These are phyloP conservation scores for Pharnaceum exiguum DNA, from an alignment of 148 eudicot species.

Conservation along the genomic window DNA sequence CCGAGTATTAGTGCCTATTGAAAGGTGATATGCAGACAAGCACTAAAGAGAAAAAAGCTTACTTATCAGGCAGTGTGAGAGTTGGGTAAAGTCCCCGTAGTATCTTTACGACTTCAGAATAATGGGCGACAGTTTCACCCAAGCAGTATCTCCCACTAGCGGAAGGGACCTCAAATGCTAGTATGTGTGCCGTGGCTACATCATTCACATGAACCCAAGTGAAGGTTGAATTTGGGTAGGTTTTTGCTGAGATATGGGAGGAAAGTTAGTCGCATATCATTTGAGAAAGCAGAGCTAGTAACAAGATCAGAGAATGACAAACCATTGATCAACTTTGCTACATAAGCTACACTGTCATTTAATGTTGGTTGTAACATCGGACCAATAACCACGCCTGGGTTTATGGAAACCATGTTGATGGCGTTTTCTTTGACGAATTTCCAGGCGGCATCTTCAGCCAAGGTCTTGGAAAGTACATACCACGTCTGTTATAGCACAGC, in stretches of 20 bases:
- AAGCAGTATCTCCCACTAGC: slow-evolving; percentile 57
- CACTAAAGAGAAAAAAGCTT: slow-evolving; percentile 9
- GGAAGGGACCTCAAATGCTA: slow-evolving; percentile 47
- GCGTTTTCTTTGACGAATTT: too few species aligned
- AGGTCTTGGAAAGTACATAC: too few species aligned
- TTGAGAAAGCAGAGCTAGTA: too few species aligned
- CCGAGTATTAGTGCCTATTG: too few species aligned
- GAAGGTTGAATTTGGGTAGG: slow-evolving; percentile 9
- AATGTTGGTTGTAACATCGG: slow-evolving; percentile 33
- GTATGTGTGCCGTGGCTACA: slow-evolving; percentile 47
- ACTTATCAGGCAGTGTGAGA: slow-evolving; percentile 32
- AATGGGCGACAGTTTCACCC: slow-evolving; percentile 22
- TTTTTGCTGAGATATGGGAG: slow-evolving; percentile 28
- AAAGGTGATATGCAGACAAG: too few species aligned
- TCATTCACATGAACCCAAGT: slow-evolving; percentile 52
- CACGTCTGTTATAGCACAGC: too few species aligned
- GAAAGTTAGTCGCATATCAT: too few species aligned
- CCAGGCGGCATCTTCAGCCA: too few species aligned
- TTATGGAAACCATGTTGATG: slow-evolving; percentile 17
- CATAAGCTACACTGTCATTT: slow-evolving; percentile 16
- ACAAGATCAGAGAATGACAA: too few species aligned
- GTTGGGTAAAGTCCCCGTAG: slow-evolving; percentile 39
- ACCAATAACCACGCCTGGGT: slow-evolving; percentile 30
- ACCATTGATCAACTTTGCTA: slow-evolving; percentile 26
- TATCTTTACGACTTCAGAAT: slow-evolving; percentile 23